phyloP scores from a whole-genome alignment of 169 alveolate species.

The Cryptosporidium muris region DNA sequence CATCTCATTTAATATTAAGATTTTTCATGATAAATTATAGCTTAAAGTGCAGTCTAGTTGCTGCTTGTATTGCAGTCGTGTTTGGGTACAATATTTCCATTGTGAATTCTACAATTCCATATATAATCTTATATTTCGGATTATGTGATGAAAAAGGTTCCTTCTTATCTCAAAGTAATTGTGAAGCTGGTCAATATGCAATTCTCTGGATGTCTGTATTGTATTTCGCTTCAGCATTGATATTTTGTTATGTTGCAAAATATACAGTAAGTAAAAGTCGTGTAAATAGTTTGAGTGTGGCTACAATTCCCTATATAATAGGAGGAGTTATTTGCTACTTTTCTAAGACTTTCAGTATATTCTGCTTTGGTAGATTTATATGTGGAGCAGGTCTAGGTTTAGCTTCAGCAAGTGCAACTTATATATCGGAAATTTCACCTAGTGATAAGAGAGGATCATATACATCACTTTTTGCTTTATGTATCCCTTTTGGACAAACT shows the following conservation, averaged over 20 bases:
- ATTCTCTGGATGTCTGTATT: conserved; percentile 42
- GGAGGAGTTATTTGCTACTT: conserved; percentile 40
- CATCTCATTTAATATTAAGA: neutral
- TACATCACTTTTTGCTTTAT: conserved; percentile 49
- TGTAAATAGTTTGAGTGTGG: conserved; percentile 13
- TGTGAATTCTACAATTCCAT: conserved; percentile 36
- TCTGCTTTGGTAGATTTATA: conserved; percentile 64
- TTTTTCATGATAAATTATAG: conserved; percentile 17
- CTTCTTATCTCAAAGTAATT: conserved; percentile 1
- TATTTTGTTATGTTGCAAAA: conserved; percentile 26
- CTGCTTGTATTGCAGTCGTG: conserved; percentile 19
- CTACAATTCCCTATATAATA: conserved; percentile 37
- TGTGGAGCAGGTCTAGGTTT: conserved; percentile 53
- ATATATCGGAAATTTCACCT: conserved; percentile 58
- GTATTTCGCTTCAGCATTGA: conserved; percentile 31
- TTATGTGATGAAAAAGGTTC: conserved; percentile 54
- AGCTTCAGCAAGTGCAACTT: conserved; percentile 44
- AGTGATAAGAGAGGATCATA: conserved; percentile 46
- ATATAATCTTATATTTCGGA: conserved; percentile 29
- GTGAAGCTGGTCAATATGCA: conserved; percentile 55
- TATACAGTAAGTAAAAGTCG: conserved; percentile 18
- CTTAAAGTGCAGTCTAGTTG: conserved; percentile 32
- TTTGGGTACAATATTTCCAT: conserved; percentile 48
- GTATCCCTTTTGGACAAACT: conserved; percentile 59
- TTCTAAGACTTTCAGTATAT: conserved; percentile 10